Base-by-base conservation (phyloP, 768 basidiomycete species). In the Collybiopsis luxurians region DNA sequence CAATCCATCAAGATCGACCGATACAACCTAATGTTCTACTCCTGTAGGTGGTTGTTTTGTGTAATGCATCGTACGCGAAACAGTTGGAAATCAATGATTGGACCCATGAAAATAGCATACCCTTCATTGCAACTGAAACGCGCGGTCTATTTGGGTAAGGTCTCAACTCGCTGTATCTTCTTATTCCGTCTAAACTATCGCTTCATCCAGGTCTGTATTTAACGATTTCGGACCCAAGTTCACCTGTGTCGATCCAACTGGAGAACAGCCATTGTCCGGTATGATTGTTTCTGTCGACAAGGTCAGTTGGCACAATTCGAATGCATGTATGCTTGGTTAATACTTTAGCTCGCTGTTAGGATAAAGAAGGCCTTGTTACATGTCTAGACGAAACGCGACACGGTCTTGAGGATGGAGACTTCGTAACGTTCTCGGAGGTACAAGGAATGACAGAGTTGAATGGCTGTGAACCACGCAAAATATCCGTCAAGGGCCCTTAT, bases 341-440 rank as follows among this genome's bases (percentile, higher is more conserved):
- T 21, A 26, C 31, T 12, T 30, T 11, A n/a, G 2, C 12, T 23
- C 26, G n/a, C 21, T 27, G 43, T 27, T 56, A 96, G 93, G 89
- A 86, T 59, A 76, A 80, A 44, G 94, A 97, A 52, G 95, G 89
- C n/a, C 73, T 98, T 21, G 96, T 98, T 6, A 97, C 96, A 11
- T 97, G 95, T 69, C 76, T 98, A 58, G 97, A 99, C 63, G 97
- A 99, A 75, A 90, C 96, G 11, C 84, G 97, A 58, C 97, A 98
- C 70, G 97, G 97, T 19, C 81, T 99, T n/a, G 95, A 98, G 70
- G 97, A 98, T 69, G 97, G 97, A 15, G 94, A 98, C 67, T 98
- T 87, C 65, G 95, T 98, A 23, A 95, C 97, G 4, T 98, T 99
- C 75, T 82, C 84, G 17, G 97, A 99, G 74, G 86, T 99, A 24